Base-by-base conservation (phyloP, 441 rosid species). In the Biscutella laevigata region DNA sequence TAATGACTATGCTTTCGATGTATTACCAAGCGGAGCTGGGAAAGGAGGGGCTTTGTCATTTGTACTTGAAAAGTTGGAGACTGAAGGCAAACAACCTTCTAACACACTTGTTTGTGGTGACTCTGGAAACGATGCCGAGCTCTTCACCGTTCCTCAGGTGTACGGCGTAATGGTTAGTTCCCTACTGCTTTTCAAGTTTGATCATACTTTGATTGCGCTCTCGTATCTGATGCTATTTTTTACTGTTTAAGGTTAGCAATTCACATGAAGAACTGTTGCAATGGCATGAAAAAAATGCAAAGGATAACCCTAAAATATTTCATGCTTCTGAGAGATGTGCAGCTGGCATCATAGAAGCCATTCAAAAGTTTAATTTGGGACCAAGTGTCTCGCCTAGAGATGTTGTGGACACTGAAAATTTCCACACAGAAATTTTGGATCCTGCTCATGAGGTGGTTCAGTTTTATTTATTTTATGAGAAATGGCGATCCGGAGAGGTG, bases 111-210 rank as follows among this genome's bases (percentile, higher is more conserved):
- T 69, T 36, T 78, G 88, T 69, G 88, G 88, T 33, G 88, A 81
- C 61, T 81, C 84, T 44, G 84, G 88, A 60, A 81, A 81, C 35
- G 88, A 81, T 58, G 75, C 77, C 53, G 88, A 81, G 17, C 61
- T 81, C 13, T 81, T 78, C 62, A 53, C 65, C 39, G 6, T 78
- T 65, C 50, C 82, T 14, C 70, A 69, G 41, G 80, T 70, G 30
- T 71, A 74, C 44, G 88, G 88, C 0, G 89, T 79, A 59, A 79
- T 79, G 89, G 89, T 82, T 46, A 49, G 83, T 72, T 45, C 67
- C 54, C 52, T 41, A 36, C 47, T 40, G 44, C 4, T 50, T 35
- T 6, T 33, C 6, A 36, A 21, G 6, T 4, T 45, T 0, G 2
- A 12, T 9, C 4, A 7, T 15, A 6, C 19, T 36, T 35, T 17